Conservation (phyloP, 768 basidiomycete genomes). For the Mycena filopes region DNA sequence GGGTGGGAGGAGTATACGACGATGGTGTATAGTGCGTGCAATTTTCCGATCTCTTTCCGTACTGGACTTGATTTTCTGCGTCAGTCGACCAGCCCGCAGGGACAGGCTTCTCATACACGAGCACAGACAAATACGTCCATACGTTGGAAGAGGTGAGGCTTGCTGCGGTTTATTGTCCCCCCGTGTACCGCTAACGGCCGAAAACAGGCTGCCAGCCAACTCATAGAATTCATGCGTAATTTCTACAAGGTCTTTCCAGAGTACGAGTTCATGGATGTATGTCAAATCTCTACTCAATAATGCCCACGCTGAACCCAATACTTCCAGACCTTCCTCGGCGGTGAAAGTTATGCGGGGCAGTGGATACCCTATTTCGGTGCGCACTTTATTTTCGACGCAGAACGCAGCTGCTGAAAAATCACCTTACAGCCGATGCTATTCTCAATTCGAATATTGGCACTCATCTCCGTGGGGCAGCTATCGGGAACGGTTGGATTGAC, state of each 20-base stretch:
- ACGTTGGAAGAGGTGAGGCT: slow-evolving; percentile 70
- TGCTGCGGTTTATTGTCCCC: not conserved
- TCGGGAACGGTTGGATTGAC: slow-evolving; percentile 99
- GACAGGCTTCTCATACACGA: slow-evolving; percentile 92
- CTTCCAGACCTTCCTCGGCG: slow-evolving; percentile 89
- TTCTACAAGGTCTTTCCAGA: slow-evolving; percentile 95
- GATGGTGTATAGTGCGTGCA: slow-evolving; percentile 86
- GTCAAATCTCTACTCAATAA: slow-evolving; percentile 42
- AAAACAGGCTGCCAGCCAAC: slow-evolving; percentile 75
- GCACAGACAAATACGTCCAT: slow-evolving; percentile 86
- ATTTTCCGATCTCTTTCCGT: slow-evolving; percentile 12
- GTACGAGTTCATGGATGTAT: slow-evolving; percentile 80
- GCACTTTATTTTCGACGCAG: not conserved
- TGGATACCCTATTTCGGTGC: slow-evolving; percentile 96
- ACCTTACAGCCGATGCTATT: slow-evolving; percentile 75
- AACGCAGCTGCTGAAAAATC: slow-evolving; percentile 12
- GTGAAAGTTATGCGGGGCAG: slow-evolving; percentile 97
- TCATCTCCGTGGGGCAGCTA: slow-evolving; percentile 82
- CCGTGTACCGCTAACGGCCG: not conserved
- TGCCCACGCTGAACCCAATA: slow-evolving; percentile 5
- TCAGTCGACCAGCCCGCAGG: slow-evolving; percentile 98
- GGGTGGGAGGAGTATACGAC: slow-evolving; percentile 99
- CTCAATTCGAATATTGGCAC: slow-evolving; percentile 68
- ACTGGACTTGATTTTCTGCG: slow-evolving; percentile 2
- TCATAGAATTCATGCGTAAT: slow-evolving; percentile 86